Conservation (phyloP, 2,329 filamentous ascomycete genomes). For the Talaromyces sp. region DNA sequence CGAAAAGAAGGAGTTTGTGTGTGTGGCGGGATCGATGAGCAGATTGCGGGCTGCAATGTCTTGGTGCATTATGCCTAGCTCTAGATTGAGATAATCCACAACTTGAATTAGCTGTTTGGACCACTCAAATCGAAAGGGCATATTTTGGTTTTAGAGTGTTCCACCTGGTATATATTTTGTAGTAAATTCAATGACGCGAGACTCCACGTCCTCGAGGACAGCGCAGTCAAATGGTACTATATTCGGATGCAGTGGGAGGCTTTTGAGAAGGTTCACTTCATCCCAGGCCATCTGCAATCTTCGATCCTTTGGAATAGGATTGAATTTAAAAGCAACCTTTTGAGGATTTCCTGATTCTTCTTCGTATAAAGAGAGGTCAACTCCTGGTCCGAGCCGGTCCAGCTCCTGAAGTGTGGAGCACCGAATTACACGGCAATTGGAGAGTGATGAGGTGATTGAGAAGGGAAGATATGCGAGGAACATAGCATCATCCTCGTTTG, state of each 20-base stretch:
- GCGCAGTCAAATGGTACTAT: conserved; percentile 31
- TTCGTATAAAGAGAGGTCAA: conserved; percentile 23
- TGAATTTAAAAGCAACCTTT: conserved; percentile 27
- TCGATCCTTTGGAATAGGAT: conserved; percentile 19
- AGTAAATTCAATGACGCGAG: conserved; percentile 31
- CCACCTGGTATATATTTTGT: conserved; percentile 28
- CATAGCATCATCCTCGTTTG: conserved; percentile 23
- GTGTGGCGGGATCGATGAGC: conserved; percentile 28
- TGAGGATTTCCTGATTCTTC: conserved; percentile 23
- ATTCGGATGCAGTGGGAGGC: conserved; percentile 31
- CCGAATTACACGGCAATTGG: conserved; percentile 21
- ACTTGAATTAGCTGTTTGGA: conserved; percentile 27
- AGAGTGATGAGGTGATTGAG: conserved; percentile 19
- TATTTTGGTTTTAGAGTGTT: conserved; percentile 28
- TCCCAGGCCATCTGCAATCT: conserved; percentile 28
- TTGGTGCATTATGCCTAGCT: conserved; percentile 34
- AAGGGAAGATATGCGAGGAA: conserved; percentile 25
- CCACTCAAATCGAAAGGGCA: conserved; percentile 28
- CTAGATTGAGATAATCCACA: conserved; percentile 25
- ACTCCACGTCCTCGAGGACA: conserved; percentile 28
- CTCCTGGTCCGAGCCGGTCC: conserved; percentile 23
- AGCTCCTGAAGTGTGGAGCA: conserved; percentile 24
- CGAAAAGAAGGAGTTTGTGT: conserved; percentile 28
- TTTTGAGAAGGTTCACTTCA: conserved; percentile 30
- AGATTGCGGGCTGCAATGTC: conserved; percentile 34